These are phyloP conservation scores for Fomitopsis betulina DNA, from an alignment of 1,284 basidiomycete species.

Conservation along the genomic window DNA sequence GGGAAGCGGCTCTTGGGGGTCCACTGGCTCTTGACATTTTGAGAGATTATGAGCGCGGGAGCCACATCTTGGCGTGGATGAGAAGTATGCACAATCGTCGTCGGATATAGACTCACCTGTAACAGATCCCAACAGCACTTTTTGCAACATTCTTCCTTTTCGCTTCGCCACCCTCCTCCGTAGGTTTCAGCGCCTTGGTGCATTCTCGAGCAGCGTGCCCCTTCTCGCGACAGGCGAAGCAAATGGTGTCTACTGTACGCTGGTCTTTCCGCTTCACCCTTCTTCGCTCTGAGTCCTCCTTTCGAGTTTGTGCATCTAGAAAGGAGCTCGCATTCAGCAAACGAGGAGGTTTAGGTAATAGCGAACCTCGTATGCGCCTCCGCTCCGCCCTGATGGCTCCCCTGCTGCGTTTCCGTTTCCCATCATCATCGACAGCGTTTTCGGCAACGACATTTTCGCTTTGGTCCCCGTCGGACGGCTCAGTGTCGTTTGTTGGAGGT, in stretches of 20 bases:
- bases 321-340: slow-evolving; percentile 21
- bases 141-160: slow-evolving; percentile 25
- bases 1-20: slow-evolving; percentile 71
- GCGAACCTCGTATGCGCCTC: neutral
- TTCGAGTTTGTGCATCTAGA: slow-evolving; percentile 4
- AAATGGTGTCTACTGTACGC: slow-evolving; percentile 59
- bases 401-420: neutral
- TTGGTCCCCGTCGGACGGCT: neutral
- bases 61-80: slow-evolving; percentile 61
- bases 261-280: slow-evolving; percentile 65
- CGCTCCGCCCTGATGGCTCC: neutral
- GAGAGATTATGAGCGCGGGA: slow-evolving; percentile 78
- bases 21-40: slow-evolving; percentile 63
- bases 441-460: neutral
- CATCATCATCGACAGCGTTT: neutral
- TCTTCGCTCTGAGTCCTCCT: slow-evolving; percentile 49
- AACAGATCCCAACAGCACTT: slow-evolving; percentile 69
- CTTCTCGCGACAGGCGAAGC: slow-evolving; percentile 84
- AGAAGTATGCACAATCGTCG: neutral
- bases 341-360: neutral
- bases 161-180: slow-evolving; percentile 26
- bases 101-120: slow-evolving; percentile 51
- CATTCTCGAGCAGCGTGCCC: slow-evolving; percentile 88
- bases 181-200: slow-evolving; percentile 41
- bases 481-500: neutral